These are phyloP conservation scores for Penicillium glabrum DNA, from an alignment of 2,329 filamentous ascomycete genomes.

Conservation along the genomic window DNA sequence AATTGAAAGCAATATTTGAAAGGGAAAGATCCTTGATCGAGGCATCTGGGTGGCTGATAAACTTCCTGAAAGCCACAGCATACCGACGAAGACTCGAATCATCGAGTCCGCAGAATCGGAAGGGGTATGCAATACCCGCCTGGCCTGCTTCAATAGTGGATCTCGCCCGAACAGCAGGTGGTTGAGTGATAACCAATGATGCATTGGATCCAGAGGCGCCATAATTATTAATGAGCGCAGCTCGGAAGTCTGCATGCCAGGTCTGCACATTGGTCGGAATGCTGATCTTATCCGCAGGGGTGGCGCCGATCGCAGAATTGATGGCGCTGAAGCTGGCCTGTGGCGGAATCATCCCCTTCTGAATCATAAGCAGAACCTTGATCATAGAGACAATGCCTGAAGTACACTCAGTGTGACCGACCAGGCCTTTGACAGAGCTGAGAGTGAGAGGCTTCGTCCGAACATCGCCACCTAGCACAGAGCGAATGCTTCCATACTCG, in stretches of 20 bases:
- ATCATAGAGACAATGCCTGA: conserved; percentile 30
- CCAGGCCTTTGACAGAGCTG: conserved; percentile 32
- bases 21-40: not conserved
- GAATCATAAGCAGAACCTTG: conserved; percentile 30
- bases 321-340: conserved; percentile 29
- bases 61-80: not conserved
- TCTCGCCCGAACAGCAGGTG: conserved; percentile 4
- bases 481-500: not conserved
- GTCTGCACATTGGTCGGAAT: conserved; percentile 7
- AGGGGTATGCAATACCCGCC: conserved; percentile 7
- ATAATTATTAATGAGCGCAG: conserved; percentile 31
- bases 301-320: conserved; percentile 17
- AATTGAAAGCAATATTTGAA: conserved; percentile 34
- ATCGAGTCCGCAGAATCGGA: conserved; percentile 21
- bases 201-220: conserved; percentile 31
- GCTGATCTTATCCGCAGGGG: conserved; percentile 15
- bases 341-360: conserved; percentile 21
- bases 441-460: conserved; percentile 10
- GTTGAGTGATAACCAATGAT: conserved; percentile 26
- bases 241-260: conserved; percentile 16
- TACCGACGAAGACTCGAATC: conserved; percentile 13
- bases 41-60: not conserved
- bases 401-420: conserved; percentile 35
- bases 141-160: not conserved
- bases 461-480: not conserved